These are phyloP conservation scores for Trichosporon inkin DNA, from an alignment of 1,284 basidiomycete species.

Conservation along the genomic window DNA sequence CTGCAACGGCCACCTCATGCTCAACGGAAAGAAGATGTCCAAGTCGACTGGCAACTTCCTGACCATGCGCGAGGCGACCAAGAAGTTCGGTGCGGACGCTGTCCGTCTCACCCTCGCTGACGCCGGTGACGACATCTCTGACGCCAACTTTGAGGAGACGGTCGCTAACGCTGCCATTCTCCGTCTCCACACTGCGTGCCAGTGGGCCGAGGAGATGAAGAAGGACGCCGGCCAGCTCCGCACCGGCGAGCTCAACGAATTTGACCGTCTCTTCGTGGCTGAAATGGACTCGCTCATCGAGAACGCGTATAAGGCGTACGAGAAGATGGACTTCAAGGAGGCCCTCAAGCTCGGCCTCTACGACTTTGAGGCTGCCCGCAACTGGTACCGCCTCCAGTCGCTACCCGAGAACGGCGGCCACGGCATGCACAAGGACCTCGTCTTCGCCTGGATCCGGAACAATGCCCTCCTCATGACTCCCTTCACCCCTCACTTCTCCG, in stretches of 20 bases:
- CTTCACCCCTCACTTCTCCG: constrained; percentile 91
- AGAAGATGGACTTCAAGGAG: constrained; percentile 86
- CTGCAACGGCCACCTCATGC: constrained; percentile 92
- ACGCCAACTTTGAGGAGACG: constrained; percentile 88
- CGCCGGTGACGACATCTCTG: constrained; percentile 95
- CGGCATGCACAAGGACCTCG: constrained; percentile 81
- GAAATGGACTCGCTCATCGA: constrained; percentile 84
- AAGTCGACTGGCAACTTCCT: constrained; percentile 74
- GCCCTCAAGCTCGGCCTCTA: constrained; percentile 94
- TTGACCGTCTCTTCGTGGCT: constrained; percentile 85
- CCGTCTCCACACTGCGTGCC: constrained; percentile 82
- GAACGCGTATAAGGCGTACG: constrained; percentile 72
- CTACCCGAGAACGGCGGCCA: constrained; percentile 58
- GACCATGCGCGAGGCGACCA: constrained; percentile 50
- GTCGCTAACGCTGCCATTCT: constrained; percentile 97
- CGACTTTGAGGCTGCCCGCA: constrained; percentile 85
- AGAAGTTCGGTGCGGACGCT: constrained; percentile 56
- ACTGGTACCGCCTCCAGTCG: constrained; percentile 95
- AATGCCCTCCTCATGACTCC: constrained; percentile 77
- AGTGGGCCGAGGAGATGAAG: constrained; percentile 86
- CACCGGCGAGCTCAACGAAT: constrained; percentile 56
- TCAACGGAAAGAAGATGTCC: constrained; percentile 99
- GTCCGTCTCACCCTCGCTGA: constrained; percentile 90
- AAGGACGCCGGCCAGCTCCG: constrained; percentile 64
- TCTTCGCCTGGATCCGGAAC: constrained; percentile 73